These are phyloP conservation scores for Aureoboletus auriporus DNA, from an alignment of 768 basidiomycete genomes.

Conservation along the genomic window DNA sequence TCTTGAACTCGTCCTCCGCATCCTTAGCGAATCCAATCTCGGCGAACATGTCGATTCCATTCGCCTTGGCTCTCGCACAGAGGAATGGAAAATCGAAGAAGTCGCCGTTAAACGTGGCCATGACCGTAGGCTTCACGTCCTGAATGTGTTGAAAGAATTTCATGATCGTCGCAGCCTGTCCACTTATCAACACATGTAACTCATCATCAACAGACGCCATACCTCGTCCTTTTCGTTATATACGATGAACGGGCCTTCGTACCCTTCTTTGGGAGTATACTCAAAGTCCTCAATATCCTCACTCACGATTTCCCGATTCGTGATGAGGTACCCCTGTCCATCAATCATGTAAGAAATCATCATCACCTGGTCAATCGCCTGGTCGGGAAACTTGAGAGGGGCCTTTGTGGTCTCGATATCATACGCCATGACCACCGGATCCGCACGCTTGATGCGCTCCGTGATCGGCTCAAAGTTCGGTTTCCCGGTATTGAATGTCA, in stretches of 20 bases:
- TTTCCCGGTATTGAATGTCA: conserved; percentile 78
- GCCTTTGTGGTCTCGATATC: conserved; percentile 99
- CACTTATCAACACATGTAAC: not conserved
- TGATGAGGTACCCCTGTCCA: conserved; percentile 95
- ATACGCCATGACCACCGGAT: conserved; percentile 97
- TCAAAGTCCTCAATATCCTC: conserved; percentile 99
- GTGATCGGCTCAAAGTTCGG: conserved; percentile 66
- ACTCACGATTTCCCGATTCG: conserved; percentile 93
- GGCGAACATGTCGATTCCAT: conserved; percentile 94
- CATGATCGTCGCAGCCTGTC: conserved; percentile 73
- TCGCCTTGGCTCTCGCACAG: conserved; percentile 73
- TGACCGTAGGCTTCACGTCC: conserved; percentile 92
- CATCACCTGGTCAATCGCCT: conserved; percentile 96
- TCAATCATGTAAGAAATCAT: conserved; percentile 99
- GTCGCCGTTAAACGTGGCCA: conserved; percentile 98
- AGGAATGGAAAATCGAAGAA: conserved; percentile 99
- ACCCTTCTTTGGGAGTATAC: conserved; percentile 97
- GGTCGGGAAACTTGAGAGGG: conserved; percentile 99
- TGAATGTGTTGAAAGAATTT: conserved; percentile 94
- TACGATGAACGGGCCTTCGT: conserved; percentile 92
- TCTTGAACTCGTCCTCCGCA: conserved; percentile 92
- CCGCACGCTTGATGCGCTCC: conserved; percentile 95
- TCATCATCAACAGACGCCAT: conserved; percentile 10
- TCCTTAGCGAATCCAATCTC: conserved; percentile 94
- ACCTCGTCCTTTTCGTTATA: conserved; percentile 96